Evolutionary conservation across 441 rosid genomes (phyloP), one percentile per base, ranked within the genome.

Genomic region (Syzygium malaccense): DNA sequence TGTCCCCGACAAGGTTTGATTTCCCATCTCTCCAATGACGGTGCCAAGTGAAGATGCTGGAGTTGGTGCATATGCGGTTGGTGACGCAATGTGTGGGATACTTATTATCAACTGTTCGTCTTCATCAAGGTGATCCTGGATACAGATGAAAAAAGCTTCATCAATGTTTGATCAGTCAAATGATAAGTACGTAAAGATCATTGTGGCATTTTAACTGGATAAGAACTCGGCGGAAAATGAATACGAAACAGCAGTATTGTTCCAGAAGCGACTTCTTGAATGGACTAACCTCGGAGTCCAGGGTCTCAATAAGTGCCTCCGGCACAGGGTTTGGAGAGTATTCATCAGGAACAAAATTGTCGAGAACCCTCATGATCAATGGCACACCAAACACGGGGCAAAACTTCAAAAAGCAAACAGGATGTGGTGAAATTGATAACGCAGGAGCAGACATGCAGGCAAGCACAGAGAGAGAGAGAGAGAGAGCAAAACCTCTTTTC

Each of bases 401-500:
- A 23, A 41, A 41, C 83, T 75, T 37, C n/a, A 12, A 23, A 68
- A 75, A 75, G 83, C 51, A 75, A 37, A 75, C 83, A 3, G n/a
- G 51, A 75, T 37, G 28, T 23, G 51, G n/a, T 71, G 80, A 71
- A 19, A 71, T 75, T 75, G 23, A 12, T 75, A 41, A 41, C 51
- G 23, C n/a, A 41, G 83, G 51, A 75, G 17, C n/a, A 41, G 51
- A 75, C 28, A 41, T 75, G 51, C 51, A 41, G 51, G 9, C 18
- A 75, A 75, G 51, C 83, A 33, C 2, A 68, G 26, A 68, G 26
- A 68, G 79, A 68, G 48, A 60, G n/a, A 19, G 26, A 33, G 49
- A 5, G 83, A 10, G 83, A 13, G 83, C 51, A 75, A 79, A 19
- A 86, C 90, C 86, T 89, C 90, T 41, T 89, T 86, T 64, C 90